Base-by-base conservation (phyloP, 257 asterid genomes). In the Przewalskia tangutica region DNA sequence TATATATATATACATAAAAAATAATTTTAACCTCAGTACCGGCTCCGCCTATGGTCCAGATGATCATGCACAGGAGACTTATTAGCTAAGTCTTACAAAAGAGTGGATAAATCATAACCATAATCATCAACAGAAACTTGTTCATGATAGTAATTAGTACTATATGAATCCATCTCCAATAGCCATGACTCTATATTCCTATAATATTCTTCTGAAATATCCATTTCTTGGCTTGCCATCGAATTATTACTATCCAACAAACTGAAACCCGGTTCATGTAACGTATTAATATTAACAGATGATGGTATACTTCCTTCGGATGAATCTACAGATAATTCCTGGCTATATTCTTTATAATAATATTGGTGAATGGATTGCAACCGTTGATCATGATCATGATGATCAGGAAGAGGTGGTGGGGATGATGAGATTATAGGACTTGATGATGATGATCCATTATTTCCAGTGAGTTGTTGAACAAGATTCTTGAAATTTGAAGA, bases 391-490 rank as follows among this genome's bases (percentile, higher is more conserved):
- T 3, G 85, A 82, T 73, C 32, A 50, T 71, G 20, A 65, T 60
- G 17, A 23, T 60, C 14, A 60, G 23, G 78, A 18, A 58, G 85
- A 42, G 51, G 56, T 23, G 85, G 73, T 7, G 77, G 59, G 18
- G 56, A 23, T 46, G 71, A 10, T 48, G 78, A 54, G 56, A 54
- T 55, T 0, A 46, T 11, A n/a, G 83, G 59, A 54, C 59, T 54
- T 8, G 48, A 63, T 46, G 76, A 77, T 14, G 27, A 16, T 0
- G 75, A 66, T 66, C 50, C 50, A 86, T 83, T 87, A 71, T 88
- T 90, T 0, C 93, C 91, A 1, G 91, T 87, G 32, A 88, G 90
- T 23, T 88, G 75, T 87, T 90, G 93, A 65, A 90, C 93, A 20
- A 90, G 90, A 38, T 56, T 81, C 88, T 88, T 90, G 93, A 90